Conservation (phyloP, 208 protist species). For the Blastocrithidia nonstop region DNA sequence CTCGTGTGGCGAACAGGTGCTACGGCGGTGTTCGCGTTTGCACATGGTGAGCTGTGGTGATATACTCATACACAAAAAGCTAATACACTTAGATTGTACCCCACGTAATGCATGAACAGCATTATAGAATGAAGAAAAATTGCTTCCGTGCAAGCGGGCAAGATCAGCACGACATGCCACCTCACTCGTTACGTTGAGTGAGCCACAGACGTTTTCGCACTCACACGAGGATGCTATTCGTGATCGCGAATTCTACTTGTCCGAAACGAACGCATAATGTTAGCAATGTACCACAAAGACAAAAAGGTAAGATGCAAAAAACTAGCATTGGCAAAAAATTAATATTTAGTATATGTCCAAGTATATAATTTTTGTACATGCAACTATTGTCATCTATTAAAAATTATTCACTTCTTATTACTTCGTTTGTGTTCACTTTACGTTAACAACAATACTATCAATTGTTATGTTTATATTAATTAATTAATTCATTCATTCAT, state of each 20-base stretch:
- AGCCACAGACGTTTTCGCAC: slow-evolving; percentile 69
- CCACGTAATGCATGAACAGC: slow-evolving; percentile 57
- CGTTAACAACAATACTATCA: too few species aligned
- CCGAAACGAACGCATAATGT: slow-evolving; percentile 5
- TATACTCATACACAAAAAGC: slow-evolving; percentile 16
- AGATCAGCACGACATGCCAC: slow-evolving; percentile 19
- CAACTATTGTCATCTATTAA: neutral
- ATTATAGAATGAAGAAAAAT: slow-evolving; percentile 15
- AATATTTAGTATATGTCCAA: neutral
- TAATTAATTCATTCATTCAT: too few species aligned
- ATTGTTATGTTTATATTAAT: too few species aligned
- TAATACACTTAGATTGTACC: slow-evolving; percentile 40
- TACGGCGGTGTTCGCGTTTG: slow-evolving; percentile 20
- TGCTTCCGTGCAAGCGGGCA: slow-evolving; percentile 14
- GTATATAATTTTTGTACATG: neutral
- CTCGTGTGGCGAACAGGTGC: slow-evolving; percentile 30
- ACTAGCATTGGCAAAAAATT: slow-evolving; percentile 2
- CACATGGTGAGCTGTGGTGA: slow-evolving; percentile 59
- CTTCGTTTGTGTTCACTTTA: too few species aligned
- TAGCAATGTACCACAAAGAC: neutral
- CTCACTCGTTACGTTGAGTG: slow-evolving; percentile 49
- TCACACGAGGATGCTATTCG: slow-evolving; percentile 63
- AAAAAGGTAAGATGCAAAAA: neutral
- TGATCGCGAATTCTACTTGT: slow-evolving; percentile 47
- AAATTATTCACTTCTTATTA: neutral